Percentiles rank a stretch among this genome's conserved stretches.
These are phyloP conservation scores for Cyanophora paradoxa DNA, from an alignment of 78 protist genomes.

Conservation along the genomic window DNA sequence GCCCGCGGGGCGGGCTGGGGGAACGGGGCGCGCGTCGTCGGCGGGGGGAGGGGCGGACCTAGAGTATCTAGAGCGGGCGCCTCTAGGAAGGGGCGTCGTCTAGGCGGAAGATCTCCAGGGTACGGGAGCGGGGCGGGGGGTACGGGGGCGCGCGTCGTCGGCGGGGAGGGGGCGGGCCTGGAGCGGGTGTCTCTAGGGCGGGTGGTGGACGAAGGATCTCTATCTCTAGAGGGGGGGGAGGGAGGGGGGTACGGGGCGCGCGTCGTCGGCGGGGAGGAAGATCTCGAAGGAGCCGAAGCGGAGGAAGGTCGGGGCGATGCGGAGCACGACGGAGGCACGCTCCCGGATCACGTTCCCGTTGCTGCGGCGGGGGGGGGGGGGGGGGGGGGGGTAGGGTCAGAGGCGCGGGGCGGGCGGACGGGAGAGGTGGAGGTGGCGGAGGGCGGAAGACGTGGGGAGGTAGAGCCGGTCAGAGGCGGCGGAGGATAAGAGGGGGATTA, in stretches of 20 bases:
- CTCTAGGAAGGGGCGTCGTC: too few species aligned
- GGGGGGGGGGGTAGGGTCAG: too few species aligned
- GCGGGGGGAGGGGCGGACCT: too few species aligned
- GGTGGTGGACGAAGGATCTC: background rate
- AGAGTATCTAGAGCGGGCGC: too few species aligned
- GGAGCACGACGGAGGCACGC: slow-evolving; percentile 37
- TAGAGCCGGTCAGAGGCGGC: too few species aligned
- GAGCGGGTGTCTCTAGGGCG: background rate
- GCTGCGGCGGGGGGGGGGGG: too few species aligned
- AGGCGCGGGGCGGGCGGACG: too few species aligned
- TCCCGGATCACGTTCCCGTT: slow-evolving; percentile 44
- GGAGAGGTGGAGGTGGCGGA: too few species aligned
- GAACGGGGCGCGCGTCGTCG: too few species aligned
- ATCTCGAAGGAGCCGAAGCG: slow-evolving; percentile 72
- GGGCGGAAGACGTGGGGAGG: too few species aligned
- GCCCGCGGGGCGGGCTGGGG: too few species aligned
- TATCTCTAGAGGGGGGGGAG: background rate
- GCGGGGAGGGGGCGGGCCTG: background rate
- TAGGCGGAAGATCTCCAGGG: background rate
- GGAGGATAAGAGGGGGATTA: too few species aligned
- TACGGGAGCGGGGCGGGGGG: slow-evolving; percentile 14
- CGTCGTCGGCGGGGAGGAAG: slow-evolving; percentile 2
- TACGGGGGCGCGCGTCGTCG: background rate
- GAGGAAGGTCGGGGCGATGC: slow-evolving; percentile 53
- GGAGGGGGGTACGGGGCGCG: background rate